Evolutionary conservation across 805 yeast species (phyloP).

Genomic region (Wickerhamiella occidentalis): DNA sequence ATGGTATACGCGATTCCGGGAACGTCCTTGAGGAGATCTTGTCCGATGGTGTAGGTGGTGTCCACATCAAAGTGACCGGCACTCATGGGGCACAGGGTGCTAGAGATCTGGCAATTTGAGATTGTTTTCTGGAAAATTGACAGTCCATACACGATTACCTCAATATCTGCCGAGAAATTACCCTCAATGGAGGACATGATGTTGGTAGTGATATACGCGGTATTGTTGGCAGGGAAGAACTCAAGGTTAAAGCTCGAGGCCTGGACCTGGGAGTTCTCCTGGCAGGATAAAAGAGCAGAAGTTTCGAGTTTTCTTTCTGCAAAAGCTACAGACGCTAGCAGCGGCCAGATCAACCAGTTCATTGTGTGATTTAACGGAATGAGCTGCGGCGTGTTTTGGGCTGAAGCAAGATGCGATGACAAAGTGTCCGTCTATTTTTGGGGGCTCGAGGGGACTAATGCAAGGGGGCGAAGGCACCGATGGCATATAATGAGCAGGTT

Average conservation of each 20-base stretch:
- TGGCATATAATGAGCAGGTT: too few species aligned
- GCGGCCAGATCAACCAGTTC: neutral
- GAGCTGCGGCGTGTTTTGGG: slow-evolving; percentile 2
- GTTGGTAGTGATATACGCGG: slow-evolving; percentile 53
- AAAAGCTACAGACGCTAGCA: slow-evolving; percentile 12
- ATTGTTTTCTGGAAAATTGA: slow-evolving; percentile 43
- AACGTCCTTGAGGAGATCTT: slow-evolving; percentile 34
- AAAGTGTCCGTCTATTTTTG: neutral
- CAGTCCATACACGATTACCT: slow-evolving; percentile 72
- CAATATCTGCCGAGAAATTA: slow-evolving; percentile 51
- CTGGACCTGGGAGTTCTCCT: slow-evolving; percentile 77
- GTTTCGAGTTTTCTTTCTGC: slow-evolving; percentile 33
- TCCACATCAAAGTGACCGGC: slow-evolving; percentile 74
- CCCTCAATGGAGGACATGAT: slow-evolving; percentile 72
- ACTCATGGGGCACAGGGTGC: slow-evolving; percentile 66
- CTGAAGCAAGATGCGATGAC: slow-evolving; percentile 1
- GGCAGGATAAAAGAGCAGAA: slow-evolving; percentile 75
- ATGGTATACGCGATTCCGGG: slow-evolving; percentile 81
- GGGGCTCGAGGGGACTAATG: neutral
- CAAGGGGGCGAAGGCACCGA: too few species aligned
- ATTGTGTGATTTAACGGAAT: neutral
- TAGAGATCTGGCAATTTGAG: slow-evolving; percentile 49
- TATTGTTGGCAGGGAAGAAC: slow-evolving; percentile 52
- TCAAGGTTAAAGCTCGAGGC: slow-evolving; percentile 71
- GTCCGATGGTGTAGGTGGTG: slow-evolving; percentile 37